These are phyloP conservation scores for Leucosporidium scottii DNA, from an alignment of 768 basidiomycete species.

Conservation along the genomic window DNA sequence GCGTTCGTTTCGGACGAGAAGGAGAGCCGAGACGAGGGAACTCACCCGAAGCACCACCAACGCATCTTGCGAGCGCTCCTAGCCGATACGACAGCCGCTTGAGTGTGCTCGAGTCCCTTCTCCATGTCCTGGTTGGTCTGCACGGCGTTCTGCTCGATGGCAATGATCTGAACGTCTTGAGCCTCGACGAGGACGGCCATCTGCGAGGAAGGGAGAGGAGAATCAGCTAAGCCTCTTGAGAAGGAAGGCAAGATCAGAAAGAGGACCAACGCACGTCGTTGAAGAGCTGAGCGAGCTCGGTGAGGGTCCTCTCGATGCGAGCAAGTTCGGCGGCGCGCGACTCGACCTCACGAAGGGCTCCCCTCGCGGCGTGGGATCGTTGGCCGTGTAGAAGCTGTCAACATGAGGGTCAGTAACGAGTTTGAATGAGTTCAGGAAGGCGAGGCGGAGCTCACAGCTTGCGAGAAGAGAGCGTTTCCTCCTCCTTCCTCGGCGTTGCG, in stretches of 20 bases:
- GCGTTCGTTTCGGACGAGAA: slow-evolving; percentile 54
- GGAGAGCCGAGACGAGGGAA: slow-evolving; percentile 47
- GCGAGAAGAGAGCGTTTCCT: slow-evolving; percentile 14
- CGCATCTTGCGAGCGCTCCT: slow-evolving; percentile 84
- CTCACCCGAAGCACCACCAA: slow-evolving; percentile 78
- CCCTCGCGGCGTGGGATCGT: slow-evolving; percentile 57
- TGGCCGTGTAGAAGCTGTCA: slow-evolving; percentile 51
- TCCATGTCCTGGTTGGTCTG: slow-evolving; percentile 61
- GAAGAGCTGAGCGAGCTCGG: slow-evolving; percentile 76
- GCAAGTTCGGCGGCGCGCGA: slow-evolving; percentile 73
- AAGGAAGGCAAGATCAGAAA: not conserved
- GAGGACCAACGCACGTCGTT: slow-evolving; percentile 52
- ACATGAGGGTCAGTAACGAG: slow-evolving; percentile 43
- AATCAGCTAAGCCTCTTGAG: not conserved
- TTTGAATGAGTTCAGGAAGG: slow-evolving; percentile 41
- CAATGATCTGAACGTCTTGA: slow-evolving; percentile 64
- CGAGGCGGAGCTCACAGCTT: slow-evolving; percentile 9
- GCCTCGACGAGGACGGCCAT: slow-evolving; percentile 71
- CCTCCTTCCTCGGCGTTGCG: slow-evolving; percentile 19
- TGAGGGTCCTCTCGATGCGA: slow-evolving; percentile 72
- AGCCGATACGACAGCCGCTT: slow-evolving; percentile 75
- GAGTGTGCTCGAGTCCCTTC: slow-evolving; percentile 65
- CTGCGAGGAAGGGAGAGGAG: slow-evolving; percentile 44
- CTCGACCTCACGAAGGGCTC: slow-evolving; percentile 76
- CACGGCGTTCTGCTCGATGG: slow-evolving; percentile 56